Evolutionary conservation across 352 stramenopile genomes (phyloP), one percentile per base, ranked within the genome.

Genomic region (Globisporangium nodosum): DNA sequence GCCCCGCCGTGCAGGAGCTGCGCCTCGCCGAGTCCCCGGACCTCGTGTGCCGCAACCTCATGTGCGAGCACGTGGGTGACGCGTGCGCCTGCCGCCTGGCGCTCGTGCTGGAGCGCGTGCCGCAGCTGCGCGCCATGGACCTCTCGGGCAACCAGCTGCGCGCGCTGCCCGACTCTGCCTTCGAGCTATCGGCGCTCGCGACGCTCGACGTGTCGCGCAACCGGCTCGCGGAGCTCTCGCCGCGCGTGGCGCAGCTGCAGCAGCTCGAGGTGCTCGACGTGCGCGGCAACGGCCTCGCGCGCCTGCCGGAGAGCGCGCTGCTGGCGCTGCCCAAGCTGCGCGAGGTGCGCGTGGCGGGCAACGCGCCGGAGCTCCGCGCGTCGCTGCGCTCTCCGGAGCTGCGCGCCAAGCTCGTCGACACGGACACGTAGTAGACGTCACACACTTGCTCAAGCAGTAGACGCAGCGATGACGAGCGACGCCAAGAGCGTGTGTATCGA

Each of bases 21-120:
- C 47, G 92, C 61, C 77, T 97, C 30, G 35, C 70, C n/a, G 65
- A 67, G 50, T 96, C 87, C 24, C 56, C 71, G n/a, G 90, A 97
- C 67, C 69, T 97, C 45, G 60, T 95, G n/a, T 97, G 90, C 69
- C 81, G 76, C 39, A 96, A 97, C 61, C 71, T 97, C 51, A 96
- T 97, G 90, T 97, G 90, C 65, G 84, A 95, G 63, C 83, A 94
- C 69, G 70, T 97, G 30, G 88, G 90, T 30, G 77, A 82, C 53
- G 78, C 86, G 12, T 97, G 90, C 61, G 69, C 83, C 33, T 97
- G 90, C 69, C 78, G 82, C 56, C 69, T 97, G 43, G 78, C 86
- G 58, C 67, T 92, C 9, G 78, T 85, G 27, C 72, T 95, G 13
- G 84, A 92, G 68, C 81, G 82, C 39, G 70, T 88, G 16, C 82